Base-by-base conservation (phyloP, 2,329 filamentous ascomycete genomes). In the Pseudogymnoascus sp. region DNA sequence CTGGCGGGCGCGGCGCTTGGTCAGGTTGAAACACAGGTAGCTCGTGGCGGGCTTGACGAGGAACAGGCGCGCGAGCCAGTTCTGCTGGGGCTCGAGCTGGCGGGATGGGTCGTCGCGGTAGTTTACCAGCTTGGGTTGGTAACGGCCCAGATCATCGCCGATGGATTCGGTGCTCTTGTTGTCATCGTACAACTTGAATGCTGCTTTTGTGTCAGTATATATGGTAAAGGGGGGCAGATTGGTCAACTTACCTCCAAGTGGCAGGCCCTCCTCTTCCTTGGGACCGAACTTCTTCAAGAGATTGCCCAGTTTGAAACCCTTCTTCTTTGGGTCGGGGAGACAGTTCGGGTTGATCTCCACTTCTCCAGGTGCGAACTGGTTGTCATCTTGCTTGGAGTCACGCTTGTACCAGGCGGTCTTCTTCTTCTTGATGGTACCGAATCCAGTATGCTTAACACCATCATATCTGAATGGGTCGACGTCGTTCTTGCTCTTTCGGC, bases 21-120 rank as follows among this genome's bases (percentile, higher is more conserved):
- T 85, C 23, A 92, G 81, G 3, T 82, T 82, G 74, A 97, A 87
- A 74, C 92, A 95, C 14, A 97, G 76, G 28, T 90, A 83, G 67
- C 85, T 85, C 14, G 81, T 88, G 0, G 88, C 90, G 1, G 93
- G 93, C 74, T 95, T 96, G 73, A 97, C 88, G 63, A 92, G 86
- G 78, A 98, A 91, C 54, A 98, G 85, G 14, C 91, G 89, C 31
- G 91, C 89, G 62, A 98, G 84, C 93, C 93, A 97, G 69, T 89
- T 96, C 72, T 92, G 87, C 73, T 86, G 88, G 31, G 85, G 83
- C 67, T 86, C 86, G 71, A 84, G 89, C 75, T 81, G 73, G 67
- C 77, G 77, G 68, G 71, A 51, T 7, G 68, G 51, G 62, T 72
- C 68, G 14, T 74, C 75, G 31, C 75, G 74, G 34, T 75, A 76